Evolutionary conservation across 768 basidiomycete genomes (phyloP), one percentile per base, ranked within the genome.

Genomic region (Podaxis sp.): DNA sequence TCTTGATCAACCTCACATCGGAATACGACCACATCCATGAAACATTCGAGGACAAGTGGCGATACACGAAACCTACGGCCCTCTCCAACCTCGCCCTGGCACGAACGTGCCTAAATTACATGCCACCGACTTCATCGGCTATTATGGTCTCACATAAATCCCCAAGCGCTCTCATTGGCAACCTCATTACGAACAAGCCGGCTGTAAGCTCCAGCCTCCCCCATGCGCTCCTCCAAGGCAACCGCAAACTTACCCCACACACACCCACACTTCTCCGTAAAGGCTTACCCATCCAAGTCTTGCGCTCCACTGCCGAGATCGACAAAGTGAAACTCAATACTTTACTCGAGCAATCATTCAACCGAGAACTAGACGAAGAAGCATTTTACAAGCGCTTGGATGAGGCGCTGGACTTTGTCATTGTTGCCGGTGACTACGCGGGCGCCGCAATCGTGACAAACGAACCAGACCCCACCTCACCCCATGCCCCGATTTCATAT

Each of bases 131-230:
- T 2, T 94, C 96, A 1, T 97, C 95, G 15, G 97, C 95, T 12
- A 82, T 98, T 66, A 91, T 99, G 87, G 97, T 98, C 54, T 96
- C 94, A 13, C 97, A 99, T 77, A 93, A 95, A 55, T 96, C 95
- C 1, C 92, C 95, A 0, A 93, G 93, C 64, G 93, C 93, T 2
- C 85, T 99, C 64, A 98, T 99, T 68, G 96, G 87, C 51, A 98
- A 98, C 75, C 83, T 99, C 27, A 96, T 99, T 71, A 99, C 96
- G 36, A 99, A 99, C 74, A 96, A 95, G 71, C 97, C 97, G 2
- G 94, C 94, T 7, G 87, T 96, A 63, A 96, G 93, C 68, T 96
- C 96, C 2, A 96, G 94, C 67, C 82, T 99, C 37, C 96, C 97
- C 50, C 94, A 97, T 68, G 93, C 96, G 5, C 81, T 98, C 17